phyloP scores from a whole-genome alignment of 2,329 filamentous ascomycete species.

The Elsinoe arachidis region DNA sequence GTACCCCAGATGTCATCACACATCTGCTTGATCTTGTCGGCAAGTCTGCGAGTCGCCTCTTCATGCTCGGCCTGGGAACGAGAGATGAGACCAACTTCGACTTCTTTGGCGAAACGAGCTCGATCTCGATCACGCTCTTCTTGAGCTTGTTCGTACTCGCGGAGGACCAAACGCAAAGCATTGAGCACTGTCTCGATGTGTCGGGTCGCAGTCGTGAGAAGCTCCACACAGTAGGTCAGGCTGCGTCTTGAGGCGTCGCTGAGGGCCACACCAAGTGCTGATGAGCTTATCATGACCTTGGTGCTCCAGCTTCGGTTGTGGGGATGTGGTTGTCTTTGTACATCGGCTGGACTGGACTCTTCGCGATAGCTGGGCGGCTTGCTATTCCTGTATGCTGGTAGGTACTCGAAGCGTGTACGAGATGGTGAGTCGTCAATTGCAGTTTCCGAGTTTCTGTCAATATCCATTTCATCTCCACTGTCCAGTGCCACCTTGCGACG shows the following conservation, averaged over 20 bases:
- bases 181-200: conserved; percentile 69
- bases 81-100: conserved; percentile 18
- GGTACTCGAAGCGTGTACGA: conserved; percentile 56
- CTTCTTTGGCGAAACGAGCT: conserved; percentile 16
- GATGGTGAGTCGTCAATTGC: conserved; percentile 17
- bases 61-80: conserved; percentile 23
- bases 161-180: conserved; percentile 64
- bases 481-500: conserved; percentile 33
- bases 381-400: conserved; percentile 77
- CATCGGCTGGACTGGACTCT: conserved; percentile 25
- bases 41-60: conserved; percentile 49
- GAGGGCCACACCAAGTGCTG: conserved; percentile 83
- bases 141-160: conserved; percentile 60
- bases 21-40: conserved; percentile 64
- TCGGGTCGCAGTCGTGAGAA: conserved; percentile 72
- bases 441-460: conserved; percentile 34
- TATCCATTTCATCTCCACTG: conserved; percentile 37
- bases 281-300: conserved; percentile 77
- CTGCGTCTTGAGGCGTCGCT: conserved; percentile 78
- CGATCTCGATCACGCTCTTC: conserved; percentile 14
- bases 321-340: conserved; percentile 23
- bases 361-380: conserved; percentile 35
- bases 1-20: conserved; percentile 41
- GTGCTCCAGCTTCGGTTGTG: conserved; percentile 59
- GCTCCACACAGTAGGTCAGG: conserved; percentile 73